Conservation (phyloP, 257 asterid genomes). For the Przewalskia tangutica region DNA sequence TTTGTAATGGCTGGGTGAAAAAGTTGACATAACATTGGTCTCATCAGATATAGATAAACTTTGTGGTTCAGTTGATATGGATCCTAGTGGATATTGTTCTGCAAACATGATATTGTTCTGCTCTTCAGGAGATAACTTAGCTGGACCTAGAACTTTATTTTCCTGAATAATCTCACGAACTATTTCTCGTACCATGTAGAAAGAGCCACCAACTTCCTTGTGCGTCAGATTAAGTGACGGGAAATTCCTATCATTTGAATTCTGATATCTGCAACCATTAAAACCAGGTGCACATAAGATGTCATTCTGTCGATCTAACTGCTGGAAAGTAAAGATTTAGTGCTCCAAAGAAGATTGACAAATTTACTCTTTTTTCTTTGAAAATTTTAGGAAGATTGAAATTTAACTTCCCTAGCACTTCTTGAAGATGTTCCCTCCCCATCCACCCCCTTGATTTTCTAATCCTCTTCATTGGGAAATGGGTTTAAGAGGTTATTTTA, state of each 20-base stretch:
- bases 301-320: not conserved
- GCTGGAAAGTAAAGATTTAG: not conserved
- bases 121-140: slow-evolving; percentile 37
- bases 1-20: slow-evolving; percentile 9
- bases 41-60: slow-evolving; percentile 23
- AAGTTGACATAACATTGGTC: slow-evolving; percentile 7
- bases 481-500: not conserved
- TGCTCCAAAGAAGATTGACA: not conserved
- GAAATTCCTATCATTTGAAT: slow-evolving; percentile 49
- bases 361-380: not conserved
- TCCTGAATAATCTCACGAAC: slow-evolving; percentile 89
- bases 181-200: slow-evolving; percentile 77
- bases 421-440: not conserved
- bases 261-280: slow-evolving; percentile 55
- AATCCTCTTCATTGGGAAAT: not conserved
- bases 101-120: slow-evolving; percentile 24
- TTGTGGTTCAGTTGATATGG: slow-evolving; percentile 52
- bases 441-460: not conserved
- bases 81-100: slow-evolving; percentile 57
- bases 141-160: slow-evolving; percentile 78
- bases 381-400: not conserved
- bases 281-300: not conserved
- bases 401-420: not conserved
- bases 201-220: slow-evolving; percentile 94
- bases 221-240: slow-evolving; percentile 85